Evolutionary conservation across 2,329 filamentous ascomycete genomes (phyloP).

Genomic region (Madurella fahalii): DNA sequence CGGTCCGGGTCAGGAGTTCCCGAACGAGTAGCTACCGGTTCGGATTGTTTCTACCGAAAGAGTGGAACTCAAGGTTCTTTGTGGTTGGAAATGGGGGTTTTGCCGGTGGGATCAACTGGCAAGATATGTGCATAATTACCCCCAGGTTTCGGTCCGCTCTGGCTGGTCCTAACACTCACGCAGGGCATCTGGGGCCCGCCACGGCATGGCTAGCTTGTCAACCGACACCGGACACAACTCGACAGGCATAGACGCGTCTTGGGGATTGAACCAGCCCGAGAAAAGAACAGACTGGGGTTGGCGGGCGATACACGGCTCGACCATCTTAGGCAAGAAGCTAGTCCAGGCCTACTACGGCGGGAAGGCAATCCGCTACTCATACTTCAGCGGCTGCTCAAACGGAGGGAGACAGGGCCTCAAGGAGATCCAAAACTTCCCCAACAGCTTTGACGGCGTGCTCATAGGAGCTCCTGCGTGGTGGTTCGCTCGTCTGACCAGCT

Average conservation of each 20-base stretch:
- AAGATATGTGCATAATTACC: conserved; percentile 25
- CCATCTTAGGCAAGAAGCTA: conserved; percentile 46
- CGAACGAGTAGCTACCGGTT: conserved; percentile 34
- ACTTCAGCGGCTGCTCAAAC: conserved; percentile 56
- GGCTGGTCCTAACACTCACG: not conserved
- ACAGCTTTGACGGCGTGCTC: conserved; percentile 56
- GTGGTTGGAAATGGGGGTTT: conserved; percentile 39
- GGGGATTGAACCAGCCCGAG: conserved; percentile 38
- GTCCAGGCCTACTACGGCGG: conserved; percentile 47
- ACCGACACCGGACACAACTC: conserved; percentile 44
- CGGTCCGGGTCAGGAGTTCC: conserved; percentile 32
- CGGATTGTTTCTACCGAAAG: conserved; percentile 35
- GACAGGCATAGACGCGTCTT: conserved; percentile 29
- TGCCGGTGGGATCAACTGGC: conserved; percentile 32
- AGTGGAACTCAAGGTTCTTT: conserved; percentile 36
- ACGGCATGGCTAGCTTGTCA: conserved; percentile 41
- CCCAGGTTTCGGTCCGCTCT: not conserved
- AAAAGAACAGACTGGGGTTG: conserved; percentile 38
- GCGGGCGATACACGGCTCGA: conserved; percentile 46
- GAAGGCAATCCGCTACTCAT: conserved; percentile 37
- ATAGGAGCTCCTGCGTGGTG: conserved; percentile 44
- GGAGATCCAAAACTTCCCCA: conserved; percentile 48
- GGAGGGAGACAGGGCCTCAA: conserved; percentile 57
- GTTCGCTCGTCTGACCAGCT: conserved; percentile 38
- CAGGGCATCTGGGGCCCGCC: conserved; percentile 28